Evolutionary conservation across 2,329 filamentous ascomycete genomes (phyloP).

Genomic region (Xylaria multiplex): DNA sequence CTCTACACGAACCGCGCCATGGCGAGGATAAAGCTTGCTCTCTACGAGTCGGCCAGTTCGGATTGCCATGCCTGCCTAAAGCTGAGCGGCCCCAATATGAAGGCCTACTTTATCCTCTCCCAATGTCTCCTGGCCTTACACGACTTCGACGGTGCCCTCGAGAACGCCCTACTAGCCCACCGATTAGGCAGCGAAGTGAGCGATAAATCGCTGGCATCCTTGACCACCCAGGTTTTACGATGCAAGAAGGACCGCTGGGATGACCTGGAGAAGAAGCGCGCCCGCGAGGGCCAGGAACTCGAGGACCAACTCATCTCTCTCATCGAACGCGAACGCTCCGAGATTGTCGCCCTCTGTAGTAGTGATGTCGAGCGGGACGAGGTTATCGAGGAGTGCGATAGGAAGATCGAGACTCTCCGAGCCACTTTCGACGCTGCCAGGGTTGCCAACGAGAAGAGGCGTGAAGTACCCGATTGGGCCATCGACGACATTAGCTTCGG

Average conservation of each 20-base stretch:
- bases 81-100: constrained; percentile 74
- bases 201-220: constrained; percentile 74
- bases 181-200: constrained; percentile 69
- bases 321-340: constrained; percentile 60
- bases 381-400: constrained; percentile 58
- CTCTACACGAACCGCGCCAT: constrained; percentile 93
- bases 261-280: constrained; percentile 70
- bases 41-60: constrained; percentile 78
- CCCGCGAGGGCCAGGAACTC: constrained; percentile 65
- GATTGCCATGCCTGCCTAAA: constrained; percentile 82
- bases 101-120: constrained; percentile 84
- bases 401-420: constrained; percentile 58
- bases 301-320: constrained; percentile 67
- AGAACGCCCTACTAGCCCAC: constrained; percentile 77
- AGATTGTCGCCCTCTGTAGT: constrained; percentile 45
- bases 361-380: constrained; percentile 56
- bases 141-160: constrained; percentile 77
- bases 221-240: constrained; percentile 77
- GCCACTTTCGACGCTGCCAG: constrained; percentile 64
- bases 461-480: constrained; percentile 78
- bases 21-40: constrained; percentile 76
- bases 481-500: constrained; percentile 81
- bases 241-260: constrained; percentile 92
- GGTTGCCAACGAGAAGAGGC: constrained; percentile 55
- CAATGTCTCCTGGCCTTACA: constrained; percentile 82